Percentiles rank a stretch among this genome's conserved stretches.
phyloP scores from a whole-genome alignment of 169 alveolate genomes.

The Plasmodium vivax region DNA sequence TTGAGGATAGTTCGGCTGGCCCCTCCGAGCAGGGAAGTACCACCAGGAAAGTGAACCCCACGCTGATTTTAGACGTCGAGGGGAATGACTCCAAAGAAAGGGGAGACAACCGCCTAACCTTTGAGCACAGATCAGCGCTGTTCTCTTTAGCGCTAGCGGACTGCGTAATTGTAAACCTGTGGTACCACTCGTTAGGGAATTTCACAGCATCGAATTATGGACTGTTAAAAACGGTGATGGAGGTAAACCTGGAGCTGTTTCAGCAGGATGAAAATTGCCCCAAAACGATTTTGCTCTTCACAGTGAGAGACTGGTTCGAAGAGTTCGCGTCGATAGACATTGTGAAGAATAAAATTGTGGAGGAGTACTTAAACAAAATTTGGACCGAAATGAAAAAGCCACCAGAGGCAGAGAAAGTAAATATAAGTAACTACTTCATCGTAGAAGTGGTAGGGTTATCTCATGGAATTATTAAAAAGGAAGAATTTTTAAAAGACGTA shows the following conservation, averaged over 20 bases:
- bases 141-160: slow-evolving; percentile 92
- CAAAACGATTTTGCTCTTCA: slow-evolving; percentile 56
- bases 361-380: slow-evolving; percentile 83
- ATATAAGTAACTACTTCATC: slow-evolving; percentile 73
- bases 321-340: slow-evolving; percentile 82
- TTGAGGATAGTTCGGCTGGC: slow-evolving; percentile 8
- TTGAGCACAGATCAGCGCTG: slow-evolving; percentile 91
- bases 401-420: background rate
- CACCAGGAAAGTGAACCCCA: slow-evolving; percentile 55
- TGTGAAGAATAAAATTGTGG: slow-evolving; percentile 81
- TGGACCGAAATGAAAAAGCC: slow-evolving; percentile 88
- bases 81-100: slow-evolving; percentile 93
- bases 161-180: slow-evolving; percentile 88
- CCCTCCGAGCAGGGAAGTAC: background rate
- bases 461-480: slow-evolving; percentile 83
- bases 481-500: slow-evolving; percentile 82
- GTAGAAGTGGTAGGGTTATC: slow-evolving; percentile 87
- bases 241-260: slow-evolving; percentile 87
- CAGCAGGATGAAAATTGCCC: slow-evolving; percentile 71
- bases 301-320: slow-evolving; percentile 87
- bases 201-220: slow-evolving; percentile 92
- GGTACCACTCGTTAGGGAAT: slow-evolving; percentile 90
- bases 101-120: slow-evolving; percentile 90
- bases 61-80: slow-evolving; percentile 91
- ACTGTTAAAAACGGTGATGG: slow-evolving; percentile 90